phyloP scores from a whole-genome alignment of 2,329 filamentous ascomycete species.

The Aspergillus terreus region DNA sequence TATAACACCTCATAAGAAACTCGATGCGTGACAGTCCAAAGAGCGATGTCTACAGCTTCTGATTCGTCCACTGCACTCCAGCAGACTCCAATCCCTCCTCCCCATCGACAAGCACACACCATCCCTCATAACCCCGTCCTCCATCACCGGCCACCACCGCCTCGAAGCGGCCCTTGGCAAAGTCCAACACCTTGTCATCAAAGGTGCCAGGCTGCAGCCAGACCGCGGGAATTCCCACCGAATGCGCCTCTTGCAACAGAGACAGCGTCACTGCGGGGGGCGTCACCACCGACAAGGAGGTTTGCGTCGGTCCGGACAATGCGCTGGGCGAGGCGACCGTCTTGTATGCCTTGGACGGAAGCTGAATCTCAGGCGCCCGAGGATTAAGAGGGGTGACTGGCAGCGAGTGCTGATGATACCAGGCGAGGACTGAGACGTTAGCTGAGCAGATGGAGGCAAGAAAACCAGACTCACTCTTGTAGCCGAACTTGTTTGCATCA shows the following conservation, averaged over 20 bases:
- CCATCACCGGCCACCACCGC: slow-evolving; percentile 65
- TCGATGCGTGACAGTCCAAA: no score
- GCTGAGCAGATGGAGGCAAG: slow-evolving; percentile 1
- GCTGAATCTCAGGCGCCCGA: slow-evolving; percentile 59
- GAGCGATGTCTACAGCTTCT: slow-evolving; percentile 30
- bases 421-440: slow-evolving; percentile 67
- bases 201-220: slow-evolving; percentile 92
- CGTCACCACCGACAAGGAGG: slow-evolving; percentile 81
- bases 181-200: slow-evolving; percentile 69
- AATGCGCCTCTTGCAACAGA: slow-evolving; percentile 72
- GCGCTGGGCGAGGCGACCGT: slow-evolving; percentile 64
- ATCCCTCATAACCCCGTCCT: slow-evolving; percentile 67
- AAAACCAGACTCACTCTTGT: slow-evolving; percentile 62
- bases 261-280: slow-evolving; percentile 72
- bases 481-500: slow-evolving; percentile 79
- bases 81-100: slow-evolving; percentile 56
- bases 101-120: slow-evolving; percentile 85
- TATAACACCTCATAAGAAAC: no score
- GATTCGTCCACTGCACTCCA: slow-evolving; percentile 50
- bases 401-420: slow-evolving; percentile 77
- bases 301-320: slow-evolving; percentile 64
- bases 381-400: slow-evolving; percentile 84
- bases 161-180: slow-evolving; percentile 65
- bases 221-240: slow-evolving; percentile 67
- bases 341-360: slow-evolving; percentile 55